Evolutionary conservation across 257 asterid species (phyloP), one percentile per base, ranked within the genome.

Genomic region (Scutellaria baicalensis): DNA sequence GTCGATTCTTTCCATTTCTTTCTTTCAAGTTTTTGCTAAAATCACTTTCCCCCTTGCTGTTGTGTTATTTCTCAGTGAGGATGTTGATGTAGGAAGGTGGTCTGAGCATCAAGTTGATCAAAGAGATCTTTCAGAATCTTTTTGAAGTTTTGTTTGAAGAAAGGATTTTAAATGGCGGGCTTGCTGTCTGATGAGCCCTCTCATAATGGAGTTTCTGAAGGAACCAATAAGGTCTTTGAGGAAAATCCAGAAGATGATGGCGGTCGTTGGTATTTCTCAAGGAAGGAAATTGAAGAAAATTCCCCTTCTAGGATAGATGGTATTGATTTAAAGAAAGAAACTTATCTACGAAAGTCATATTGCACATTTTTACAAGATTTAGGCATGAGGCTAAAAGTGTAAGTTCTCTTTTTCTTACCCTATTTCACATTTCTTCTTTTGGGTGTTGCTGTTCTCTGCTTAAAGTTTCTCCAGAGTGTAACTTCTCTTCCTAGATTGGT

Each of bases 371-470:
- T 92, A 54, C 96, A 92, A 80, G 96, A 89, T 80, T 78, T 92
- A 55, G 98, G 97, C 80, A 92, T 89, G 97, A 78, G 91, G 79
- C 96, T 92, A 52, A 92, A 89, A 89, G 96, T 92, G 96, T 89
- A 79, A 85, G 97, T 76, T 67, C 10, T 58, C 6, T 48, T 3
- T 9, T 3, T 35, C 9, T 27, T 17, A 8, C 4, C 7, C 6
- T 27, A 27, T 27, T 2, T 27, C 33, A 27, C 61, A 73, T 40
- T 48, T 9, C 49, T 20, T 68, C 17, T 6, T 6, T 12, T 12
- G 16, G 16, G n/a, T 48, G 17, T 36, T 63, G 38, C 3, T 35
- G 9, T 62, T 43, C 4, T 47, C 49, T 67, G 8, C 33, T 27
- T 27, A 27, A 27, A 27, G 33, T 27, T 27, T 27, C 4, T 27